These are phyloP conservation scores for Pleochaeta shiraiana DNA, from an alignment of 2,329 filamentous ascomycete genomes.

Conservation along the genomic window DNA sequence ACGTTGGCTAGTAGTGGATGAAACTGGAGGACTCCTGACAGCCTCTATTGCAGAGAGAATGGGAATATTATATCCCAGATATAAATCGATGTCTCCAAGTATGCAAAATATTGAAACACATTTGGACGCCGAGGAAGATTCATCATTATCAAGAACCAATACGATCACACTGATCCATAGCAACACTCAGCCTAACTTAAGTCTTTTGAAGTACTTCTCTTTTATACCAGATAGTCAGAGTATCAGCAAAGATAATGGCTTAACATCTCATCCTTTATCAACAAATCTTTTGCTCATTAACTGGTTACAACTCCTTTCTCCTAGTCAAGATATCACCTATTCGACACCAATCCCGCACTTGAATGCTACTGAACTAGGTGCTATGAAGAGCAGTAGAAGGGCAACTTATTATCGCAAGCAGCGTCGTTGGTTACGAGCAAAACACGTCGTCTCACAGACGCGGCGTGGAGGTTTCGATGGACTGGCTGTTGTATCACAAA, in stretches of 20 bases:
- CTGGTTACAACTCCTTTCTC: conserved; percentile 78
- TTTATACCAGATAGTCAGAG: conserved; percentile 34
- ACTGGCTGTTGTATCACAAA: conserved; percentile 57
- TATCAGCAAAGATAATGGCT: conserved; percentile 26
- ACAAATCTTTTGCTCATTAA: conserved; percentile 65
- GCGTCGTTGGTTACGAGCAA: conserved; percentile 54
- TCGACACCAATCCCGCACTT: conserved; percentile 37
- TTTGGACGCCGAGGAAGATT: not conserved
- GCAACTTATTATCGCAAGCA: conserved; percentile 80
- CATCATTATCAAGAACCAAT: conserved; percentile 25
- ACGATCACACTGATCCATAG: conserved; percentile 63
- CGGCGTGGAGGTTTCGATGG: conserved; percentile 61
- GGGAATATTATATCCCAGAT: conserved; percentile 33
- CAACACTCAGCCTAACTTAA: conserved; percentile 72
- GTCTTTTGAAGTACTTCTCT: conserved; percentile 71
- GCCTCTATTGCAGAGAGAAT: conserved; percentile 51
- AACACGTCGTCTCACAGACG: conserved; percentile 51
- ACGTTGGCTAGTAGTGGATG: conserved; percentile 46
- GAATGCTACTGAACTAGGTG: conserved; percentile 35
- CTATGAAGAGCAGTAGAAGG: conserved; percentile 62
- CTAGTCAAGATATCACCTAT: conserved; percentile 54
- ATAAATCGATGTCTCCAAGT: not conserved
- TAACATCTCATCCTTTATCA: conserved; percentile 48
- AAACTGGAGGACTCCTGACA: conserved; percentile 45
- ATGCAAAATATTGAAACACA: not conserved